phyloP scores from a whole-genome alignment of 495 filamentous ascomycete species.

The Umbilicaria muhlenbergii region DNA sequence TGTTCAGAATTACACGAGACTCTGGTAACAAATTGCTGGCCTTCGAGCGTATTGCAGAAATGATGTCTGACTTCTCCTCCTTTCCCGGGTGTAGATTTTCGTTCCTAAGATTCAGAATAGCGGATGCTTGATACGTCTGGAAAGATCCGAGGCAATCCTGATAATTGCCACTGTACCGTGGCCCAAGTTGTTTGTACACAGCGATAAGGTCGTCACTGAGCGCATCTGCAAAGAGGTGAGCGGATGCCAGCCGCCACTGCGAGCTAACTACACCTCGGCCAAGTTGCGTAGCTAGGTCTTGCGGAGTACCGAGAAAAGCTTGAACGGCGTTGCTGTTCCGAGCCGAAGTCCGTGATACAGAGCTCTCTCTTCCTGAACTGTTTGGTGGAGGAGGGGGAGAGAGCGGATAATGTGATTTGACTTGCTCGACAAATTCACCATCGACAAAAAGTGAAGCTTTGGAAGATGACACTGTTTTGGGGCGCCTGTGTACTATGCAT shows the following conservation, averaged over 20 bases:
- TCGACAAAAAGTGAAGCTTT: slow-evolving; percentile 83
- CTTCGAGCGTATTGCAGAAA: slow-evolving; percentile 69
- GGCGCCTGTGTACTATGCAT: slow-evolving; percentile 64
- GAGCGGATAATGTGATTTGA: slow-evolving; percentile 74
- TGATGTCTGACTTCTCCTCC: slow-evolving; percentile 82
- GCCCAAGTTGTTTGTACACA: slow-evolving; percentile 77
- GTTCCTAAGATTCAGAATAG: slow-evolving; percentile 75
- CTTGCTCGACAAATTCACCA: slow-evolving; percentile 84
- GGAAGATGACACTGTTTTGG: slow-evolving; percentile 57
- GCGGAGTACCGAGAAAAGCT: slow-evolving; percentile 85
- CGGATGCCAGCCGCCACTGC: slow-evolving; percentile 76
- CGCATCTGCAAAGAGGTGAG: slow-evolving; percentile 74
- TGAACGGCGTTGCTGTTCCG: slow-evolving; percentile 55
- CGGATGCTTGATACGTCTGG: slow-evolving; percentile 93
- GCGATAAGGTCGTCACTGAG: slow-evolving; percentile 85
- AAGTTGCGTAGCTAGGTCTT: slow-evolving; percentile 69
- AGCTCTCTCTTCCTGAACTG: no score
- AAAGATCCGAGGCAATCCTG: slow-evolving; percentile 94
- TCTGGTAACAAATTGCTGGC: slow-evolving; percentile 72
- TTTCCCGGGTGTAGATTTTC: slow-evolving; percentile 84
- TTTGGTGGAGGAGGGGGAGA: slow-evolving; percentile 44
- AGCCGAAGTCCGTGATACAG: slow-evolving; percentile 26
- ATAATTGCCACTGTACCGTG: slow-evolving; percentile 85
- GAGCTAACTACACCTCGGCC: slow-evolving; percentile 62
- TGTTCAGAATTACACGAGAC: slow-evolving; percentile 66